Evolutionary conservation across 1,139 yeast genomes (phyloP).

Genomic region (Geotrichum cucujoidarum): DNA sequence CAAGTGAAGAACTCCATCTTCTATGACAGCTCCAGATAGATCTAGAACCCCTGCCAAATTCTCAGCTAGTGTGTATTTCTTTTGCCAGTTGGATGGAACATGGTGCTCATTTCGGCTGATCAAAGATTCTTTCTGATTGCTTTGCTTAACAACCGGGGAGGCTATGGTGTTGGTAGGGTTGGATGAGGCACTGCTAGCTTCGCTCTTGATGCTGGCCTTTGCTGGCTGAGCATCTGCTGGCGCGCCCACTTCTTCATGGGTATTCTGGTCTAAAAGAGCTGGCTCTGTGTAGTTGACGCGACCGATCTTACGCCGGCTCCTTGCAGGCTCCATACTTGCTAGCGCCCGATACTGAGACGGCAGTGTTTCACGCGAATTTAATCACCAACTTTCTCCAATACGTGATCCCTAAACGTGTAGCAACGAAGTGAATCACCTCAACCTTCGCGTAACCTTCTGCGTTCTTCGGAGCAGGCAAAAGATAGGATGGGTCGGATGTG

Average conservation of each 20-base stretch:
- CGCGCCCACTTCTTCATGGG: neutral
- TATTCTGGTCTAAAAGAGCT: constrained; percentile 5
- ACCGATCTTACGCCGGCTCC: constrained; percentile 29
- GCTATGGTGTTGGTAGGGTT: neutral
- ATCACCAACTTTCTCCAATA: too few species aligned
- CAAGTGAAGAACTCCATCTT: constrained; percentile 34
- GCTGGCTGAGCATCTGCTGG: neutral
- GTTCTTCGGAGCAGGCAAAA: too few species aligned
- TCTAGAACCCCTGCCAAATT: constrained; percentile 34
- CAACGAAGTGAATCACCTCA: too few species aligned
- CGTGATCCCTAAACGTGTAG: too few species aligned
- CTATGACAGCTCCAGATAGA: constrained; percentile 39
- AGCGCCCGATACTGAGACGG: too few species aligned
- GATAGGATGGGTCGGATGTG: too few species aligned
- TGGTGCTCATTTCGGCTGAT: neutral
- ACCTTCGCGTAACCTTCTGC: too few species aligned
- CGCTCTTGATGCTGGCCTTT: neutral
- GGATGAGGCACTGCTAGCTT: neutral
- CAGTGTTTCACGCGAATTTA: too few species aligned
- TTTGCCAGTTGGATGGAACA: constrained; percentile 20
- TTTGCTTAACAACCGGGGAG: too few species aligned
- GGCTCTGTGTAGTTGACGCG: constrained; percentile 34
- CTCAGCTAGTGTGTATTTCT: constrained; percentile 30
- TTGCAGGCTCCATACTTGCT: constrained; percentile 13
- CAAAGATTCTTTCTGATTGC: neutral